phyloP scores from a whole-genome alignment of 2,329 filamentous ascomycete species.

The Fusarium sublunatum region DNA sequence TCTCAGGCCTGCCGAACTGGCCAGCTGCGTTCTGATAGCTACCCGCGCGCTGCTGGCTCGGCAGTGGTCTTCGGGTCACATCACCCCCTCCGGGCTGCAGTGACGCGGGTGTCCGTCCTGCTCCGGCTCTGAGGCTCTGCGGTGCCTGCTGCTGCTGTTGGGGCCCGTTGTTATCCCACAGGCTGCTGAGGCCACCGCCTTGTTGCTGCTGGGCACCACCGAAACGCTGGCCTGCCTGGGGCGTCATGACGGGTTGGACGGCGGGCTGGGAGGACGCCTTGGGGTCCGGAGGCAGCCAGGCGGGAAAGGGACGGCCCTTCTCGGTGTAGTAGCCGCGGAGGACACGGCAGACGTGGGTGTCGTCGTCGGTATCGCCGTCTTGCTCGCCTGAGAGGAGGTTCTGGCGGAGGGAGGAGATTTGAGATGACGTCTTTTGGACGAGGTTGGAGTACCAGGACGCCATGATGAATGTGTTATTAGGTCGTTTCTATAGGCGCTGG shows the following conservation, averaged over 20 bases:
- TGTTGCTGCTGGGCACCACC: slow-evolving; percentile 54
- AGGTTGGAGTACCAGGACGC: slow-evolving; percentile 85
- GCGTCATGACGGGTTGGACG: slow-evolving; percentile 63
- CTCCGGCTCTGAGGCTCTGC: slow-evolving; percentile 60
- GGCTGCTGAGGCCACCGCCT: slow-evolving; percentile 61
- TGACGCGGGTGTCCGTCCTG: slow-evolving; percentile 50
- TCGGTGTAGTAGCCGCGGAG: slow-evolving; percentile 93
- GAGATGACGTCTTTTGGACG: slow-evolving; percentile 72
- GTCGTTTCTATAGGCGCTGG: background rate
- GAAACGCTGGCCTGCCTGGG: slow-evolving; percentile 65
- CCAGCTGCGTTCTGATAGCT: slow-evolving; percentile 72
- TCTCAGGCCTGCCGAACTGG: slow-evolving; percentile 33
- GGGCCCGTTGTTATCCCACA: slow-evolving; percentile 65
- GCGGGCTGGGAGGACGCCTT: slow-evolving; percentile 67
- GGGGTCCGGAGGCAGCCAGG: slow-evolving; percentile 92
- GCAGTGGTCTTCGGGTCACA: slow-evolving; percentile 51
- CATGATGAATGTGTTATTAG: slow-evolving; percentile 58
- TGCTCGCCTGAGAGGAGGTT: slow-evolving; percentile 74
- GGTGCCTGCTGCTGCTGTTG: slow-evolving; percentile 48
- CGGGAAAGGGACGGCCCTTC: slow-evolving; percentile 82
- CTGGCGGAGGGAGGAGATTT: slow-evolving; percentile 73
- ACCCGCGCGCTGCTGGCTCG: slow-evolving; percentile 59
- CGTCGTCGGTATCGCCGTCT: slow-evolving; percentile 83
- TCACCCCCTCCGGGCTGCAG: slow-evolving; percentile 45
- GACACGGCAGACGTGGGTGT: slow-evolving; percentile 93